phyloP scores from a whole-genome alignment of 208 protist genomes.

The Leishmania arabica region DNA sequence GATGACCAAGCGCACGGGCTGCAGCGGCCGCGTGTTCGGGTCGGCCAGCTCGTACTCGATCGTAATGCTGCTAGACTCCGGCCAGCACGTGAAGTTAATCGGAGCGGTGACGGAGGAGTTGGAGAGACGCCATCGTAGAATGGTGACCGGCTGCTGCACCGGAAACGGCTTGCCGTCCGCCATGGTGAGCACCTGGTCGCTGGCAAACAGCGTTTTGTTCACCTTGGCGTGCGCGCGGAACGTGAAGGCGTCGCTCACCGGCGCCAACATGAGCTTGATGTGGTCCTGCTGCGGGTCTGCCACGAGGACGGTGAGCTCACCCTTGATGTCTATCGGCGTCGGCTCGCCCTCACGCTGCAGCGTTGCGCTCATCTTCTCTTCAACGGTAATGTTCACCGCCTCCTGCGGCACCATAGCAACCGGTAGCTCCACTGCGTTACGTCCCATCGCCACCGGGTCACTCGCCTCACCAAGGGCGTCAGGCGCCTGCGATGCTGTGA shows the following conservation, averaged over 20 bases:
- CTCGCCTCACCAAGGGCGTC: not conserved
- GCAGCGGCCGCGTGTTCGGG: constrained; percentile 38
- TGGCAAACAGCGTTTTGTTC: constrained; percentile 81
- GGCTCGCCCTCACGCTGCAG: constrained; percentile 63
- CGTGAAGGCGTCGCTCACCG: constrained; percentile 62
- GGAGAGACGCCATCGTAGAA: constrained; percentile 73
- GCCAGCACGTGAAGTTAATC: constrained; percentile 85
- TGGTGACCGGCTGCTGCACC: constrained; percentile 76
- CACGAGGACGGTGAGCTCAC: constrained; percentile 77
- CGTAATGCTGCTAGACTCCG: constrained; percentile 60
- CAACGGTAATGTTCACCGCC: constrained; percentile 55
- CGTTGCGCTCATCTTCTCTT: constrained; percentile 70
- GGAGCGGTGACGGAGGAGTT: constrained; percentile 37
- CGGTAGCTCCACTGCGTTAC: constrained; percentile 5
- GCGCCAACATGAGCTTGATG: constrained; percentile 56
- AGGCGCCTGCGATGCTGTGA: constrained; percentile 9
- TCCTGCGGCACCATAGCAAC: constrained; percentile 18
- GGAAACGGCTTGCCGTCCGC: constrained; percentile 78
- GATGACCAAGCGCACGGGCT: constrained; percentile 57
- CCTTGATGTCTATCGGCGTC: constrained; percentile 58
- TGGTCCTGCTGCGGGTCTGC: constrained; percentile 60
- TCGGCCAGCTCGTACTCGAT: constrained; percentile 84
- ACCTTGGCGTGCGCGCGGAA: constrained; percentile 88
- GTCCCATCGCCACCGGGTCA: not conserved
- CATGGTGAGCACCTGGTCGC: constrained; percentile 79